phyloP scores from a whole-genome alignment of 1,139 yeast genomes.

The Kurtzmaniella quercitrusa region DNA sequence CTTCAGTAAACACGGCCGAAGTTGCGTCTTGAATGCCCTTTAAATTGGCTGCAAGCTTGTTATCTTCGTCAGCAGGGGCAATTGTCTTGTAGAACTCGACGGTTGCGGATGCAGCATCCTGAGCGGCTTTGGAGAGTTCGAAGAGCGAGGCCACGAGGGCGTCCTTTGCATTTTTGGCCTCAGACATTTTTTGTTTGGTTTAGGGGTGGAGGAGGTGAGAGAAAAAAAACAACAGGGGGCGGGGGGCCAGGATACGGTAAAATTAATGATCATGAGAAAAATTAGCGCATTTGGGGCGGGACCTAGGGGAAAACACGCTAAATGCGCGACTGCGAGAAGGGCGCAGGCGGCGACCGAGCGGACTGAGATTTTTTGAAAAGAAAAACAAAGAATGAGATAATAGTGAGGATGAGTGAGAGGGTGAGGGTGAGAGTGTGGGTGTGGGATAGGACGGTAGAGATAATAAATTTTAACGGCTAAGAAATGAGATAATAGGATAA shows the following conservation, averaged over 20 bases:
- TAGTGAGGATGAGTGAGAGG: no score
- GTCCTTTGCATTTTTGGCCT: slow-evolving; percentile 38
- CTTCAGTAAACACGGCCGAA: slow-evolving; percentile 9
- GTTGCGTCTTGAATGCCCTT: slow-evolving; percentile 19
- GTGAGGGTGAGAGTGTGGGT: no score
- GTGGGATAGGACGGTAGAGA: no score
- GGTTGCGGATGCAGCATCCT: slow-evolving; percentile 74
- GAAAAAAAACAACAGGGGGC: slow-evolving; percentile 1
- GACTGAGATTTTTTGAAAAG: no score
- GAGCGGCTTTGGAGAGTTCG: slow-evolving; percentile 77
- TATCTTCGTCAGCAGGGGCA: slow-evolving; percentile 26
- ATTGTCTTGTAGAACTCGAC: slow-evolving; percentile 66
- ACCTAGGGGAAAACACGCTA: neutral
- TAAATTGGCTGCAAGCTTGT: slow-evolving; percentile 31
- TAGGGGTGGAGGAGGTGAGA: slow-evolving; percentile 1
- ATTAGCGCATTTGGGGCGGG: slow-evolving; percentile 1
- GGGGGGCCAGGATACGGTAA: slow-evolving; percentile 2
- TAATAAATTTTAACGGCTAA: no score
- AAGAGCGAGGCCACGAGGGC: slow-evolving; percentile 72
- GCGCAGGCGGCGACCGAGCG: no score
- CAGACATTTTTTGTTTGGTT: slow-evolving; percentile 22
- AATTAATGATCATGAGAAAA: neutral
- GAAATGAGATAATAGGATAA: no score
- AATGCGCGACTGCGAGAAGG: neutral
- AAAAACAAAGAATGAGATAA: no score